These are phyloP conservation scores for Populus tremula DNA, from an alignment of 345 rosid species.

Conservation along the genomic window DNA sequence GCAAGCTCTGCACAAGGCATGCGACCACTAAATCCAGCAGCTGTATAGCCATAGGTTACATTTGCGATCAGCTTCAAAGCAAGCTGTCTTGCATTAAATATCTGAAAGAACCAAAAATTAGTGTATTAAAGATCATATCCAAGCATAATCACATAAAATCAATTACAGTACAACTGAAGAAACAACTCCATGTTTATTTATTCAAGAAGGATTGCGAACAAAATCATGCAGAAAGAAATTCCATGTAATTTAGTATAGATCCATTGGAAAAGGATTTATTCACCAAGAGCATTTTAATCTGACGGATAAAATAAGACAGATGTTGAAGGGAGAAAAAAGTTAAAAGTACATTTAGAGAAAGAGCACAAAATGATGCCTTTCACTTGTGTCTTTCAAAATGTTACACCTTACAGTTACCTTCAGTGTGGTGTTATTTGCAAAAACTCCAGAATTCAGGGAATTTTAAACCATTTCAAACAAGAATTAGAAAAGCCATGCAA, in stretches of 20 bases:
- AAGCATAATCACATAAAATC: neutral
- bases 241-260: neutral
- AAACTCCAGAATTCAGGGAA: too few species aligned
- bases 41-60: constrained; percentile 96
- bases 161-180: neutral
- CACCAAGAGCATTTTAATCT: neutral
- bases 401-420: neutral
- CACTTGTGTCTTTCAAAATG: constrained; percentile 1
- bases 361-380: neutral
- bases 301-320: neutral
- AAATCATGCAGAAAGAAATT: neutral
- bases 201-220: neutral
- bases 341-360: neutral
- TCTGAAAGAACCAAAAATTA: constrained; percentile 50
- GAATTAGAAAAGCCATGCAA: neutral
- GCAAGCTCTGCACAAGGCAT: constrained; percentile 99
- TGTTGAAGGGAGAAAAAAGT: neutral
- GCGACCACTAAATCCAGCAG: constrained; percentile 99
- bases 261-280: neutral
- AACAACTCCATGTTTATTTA: neutral
- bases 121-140: constrained; percentile 9
- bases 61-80: constrained; percentile 97
- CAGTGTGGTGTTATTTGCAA: too few species aligned
- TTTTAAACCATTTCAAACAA: too few species aligned
- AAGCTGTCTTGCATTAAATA: constrained; percentile 94